Percentiles rank a stretch among this genome's conserved stretches.
Evolutionary conservation across 441 rosid genomes (phyloP).

Genomic region (Mallotus japonicus): DNA sequence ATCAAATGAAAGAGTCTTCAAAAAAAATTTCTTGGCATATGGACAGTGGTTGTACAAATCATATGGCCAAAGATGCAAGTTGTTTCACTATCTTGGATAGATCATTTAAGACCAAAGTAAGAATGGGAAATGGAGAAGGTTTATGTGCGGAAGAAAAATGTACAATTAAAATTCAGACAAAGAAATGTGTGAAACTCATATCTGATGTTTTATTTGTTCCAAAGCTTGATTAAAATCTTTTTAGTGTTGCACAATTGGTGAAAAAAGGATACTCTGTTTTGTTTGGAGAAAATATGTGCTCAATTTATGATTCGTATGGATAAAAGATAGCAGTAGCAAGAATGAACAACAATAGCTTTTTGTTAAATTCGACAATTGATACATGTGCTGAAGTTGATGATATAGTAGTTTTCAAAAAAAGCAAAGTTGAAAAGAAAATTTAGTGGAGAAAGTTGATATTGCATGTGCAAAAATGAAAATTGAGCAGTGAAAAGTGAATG

Average conservation of each 20-base stretch:
- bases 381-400: no score
- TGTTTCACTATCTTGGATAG: not conserved
- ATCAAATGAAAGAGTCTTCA: not conserved
- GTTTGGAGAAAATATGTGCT: not conserved
- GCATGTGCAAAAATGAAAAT: no score
- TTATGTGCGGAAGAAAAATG: not conserved
- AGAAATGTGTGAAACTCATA: constrained; percentile 3
- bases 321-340: not conserved
- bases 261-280: not conserved
- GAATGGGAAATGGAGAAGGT: not conserved
- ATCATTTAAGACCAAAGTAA: not conserved
- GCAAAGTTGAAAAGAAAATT: no score
- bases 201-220: not conserved
- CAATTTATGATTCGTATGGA: not conserved
- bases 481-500: no score
- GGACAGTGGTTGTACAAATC: not conserved
- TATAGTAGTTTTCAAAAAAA: no score
- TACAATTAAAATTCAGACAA: not conserved
- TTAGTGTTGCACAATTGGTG: not conserved
- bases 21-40: not conserved
- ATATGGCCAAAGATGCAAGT: not conserved
- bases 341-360: not conserved
- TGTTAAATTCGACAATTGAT: not conserved
- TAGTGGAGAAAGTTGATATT: no score
- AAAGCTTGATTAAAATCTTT: not conserved